Evolutionary conservation across 106 monocot genomes (phyloP).

Genomic region (Xerophyta viscosa): DNA sequence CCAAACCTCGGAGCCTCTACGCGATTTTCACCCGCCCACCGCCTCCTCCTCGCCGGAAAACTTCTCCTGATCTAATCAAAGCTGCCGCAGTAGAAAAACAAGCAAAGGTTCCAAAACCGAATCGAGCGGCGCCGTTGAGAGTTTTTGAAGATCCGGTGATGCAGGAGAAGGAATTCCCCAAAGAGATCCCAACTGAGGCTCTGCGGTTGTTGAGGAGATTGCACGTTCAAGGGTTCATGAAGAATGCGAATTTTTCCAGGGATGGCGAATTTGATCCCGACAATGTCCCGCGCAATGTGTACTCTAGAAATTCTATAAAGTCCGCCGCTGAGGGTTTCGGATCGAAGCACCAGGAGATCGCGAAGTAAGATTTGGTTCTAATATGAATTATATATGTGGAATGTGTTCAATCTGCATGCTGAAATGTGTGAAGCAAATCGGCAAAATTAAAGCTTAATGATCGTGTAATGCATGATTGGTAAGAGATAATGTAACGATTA

Average conservation of each 20-base stretch:
- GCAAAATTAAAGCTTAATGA: no score
- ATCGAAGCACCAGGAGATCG: conserved; percentile 49
- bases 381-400: background rate
- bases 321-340: conserved; percentile 48
- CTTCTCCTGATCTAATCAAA: background rate
- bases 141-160: background rate
- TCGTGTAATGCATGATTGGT: no score
- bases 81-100: background rate
- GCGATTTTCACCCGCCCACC: conserved; percentile 6
- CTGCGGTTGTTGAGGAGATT: conserved; percentile 29
- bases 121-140: background rate
- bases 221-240: conserved; percentile 37
- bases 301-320: conserved; percentile 36
- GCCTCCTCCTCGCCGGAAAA: background rate
- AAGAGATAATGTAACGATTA: no score
- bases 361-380: conserved; percentile 36
- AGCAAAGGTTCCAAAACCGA: background rate
- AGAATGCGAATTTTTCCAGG: conserved; percentile 20
- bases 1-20: conserved; percentile 1
- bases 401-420: background rate
- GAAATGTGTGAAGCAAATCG: background rate
- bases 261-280: conserved; percentile 9
- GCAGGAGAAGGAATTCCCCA: conserved; percentile 31
- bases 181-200: conserved; percentile 30
- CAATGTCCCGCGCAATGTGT: conserved; percentile 11